Conservation (phyloP, 306 rosid genomes). For the Astragalus membranaceus region DNA sequence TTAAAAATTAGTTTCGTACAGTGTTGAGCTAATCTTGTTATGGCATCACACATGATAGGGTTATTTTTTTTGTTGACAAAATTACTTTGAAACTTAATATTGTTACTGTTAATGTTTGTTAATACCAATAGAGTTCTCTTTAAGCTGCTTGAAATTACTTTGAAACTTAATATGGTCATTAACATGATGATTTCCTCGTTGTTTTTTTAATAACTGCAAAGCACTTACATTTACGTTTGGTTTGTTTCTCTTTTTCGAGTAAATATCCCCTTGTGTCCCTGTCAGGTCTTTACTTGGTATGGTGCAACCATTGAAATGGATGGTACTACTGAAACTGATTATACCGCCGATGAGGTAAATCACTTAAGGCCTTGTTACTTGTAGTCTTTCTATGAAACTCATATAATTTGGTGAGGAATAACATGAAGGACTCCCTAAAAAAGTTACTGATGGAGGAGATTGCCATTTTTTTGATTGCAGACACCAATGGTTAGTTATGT, state of each 20-base stretch:
- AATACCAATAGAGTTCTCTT: too few relatives aligned
- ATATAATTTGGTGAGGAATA: background rate
- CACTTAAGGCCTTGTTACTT: background rate
- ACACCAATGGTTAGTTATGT: conserved; percentile 93
- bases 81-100: too few relatives aligned
- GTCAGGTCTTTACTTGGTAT: conserved; percentile 80
- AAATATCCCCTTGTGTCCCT: background rate
- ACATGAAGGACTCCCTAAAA: background rate
- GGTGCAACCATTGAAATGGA: conserved; percentile 96
- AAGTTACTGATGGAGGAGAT: conserved; percentile 7
- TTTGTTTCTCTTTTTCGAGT: background rate
- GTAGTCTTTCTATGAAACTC: background rate
- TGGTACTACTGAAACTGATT: conserved; percentile 81
- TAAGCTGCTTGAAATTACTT: background rate
- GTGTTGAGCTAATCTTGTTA: background rate
- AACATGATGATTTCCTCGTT: background rate
- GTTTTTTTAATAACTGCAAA: background rate
- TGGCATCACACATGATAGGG: background rate
- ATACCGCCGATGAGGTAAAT: conserved; percentile 86
- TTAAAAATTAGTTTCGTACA: background rate
- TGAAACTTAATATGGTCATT: background rate
- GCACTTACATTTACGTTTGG: background rate
- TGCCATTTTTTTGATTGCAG: conserved; percentile 30
- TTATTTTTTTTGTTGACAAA: too few relatives aligned
- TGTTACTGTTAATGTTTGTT: background rate